Evolutionary conservation across 306 rosid species (phyloP).

Genomic region (Medicago lupulina): DNA sequence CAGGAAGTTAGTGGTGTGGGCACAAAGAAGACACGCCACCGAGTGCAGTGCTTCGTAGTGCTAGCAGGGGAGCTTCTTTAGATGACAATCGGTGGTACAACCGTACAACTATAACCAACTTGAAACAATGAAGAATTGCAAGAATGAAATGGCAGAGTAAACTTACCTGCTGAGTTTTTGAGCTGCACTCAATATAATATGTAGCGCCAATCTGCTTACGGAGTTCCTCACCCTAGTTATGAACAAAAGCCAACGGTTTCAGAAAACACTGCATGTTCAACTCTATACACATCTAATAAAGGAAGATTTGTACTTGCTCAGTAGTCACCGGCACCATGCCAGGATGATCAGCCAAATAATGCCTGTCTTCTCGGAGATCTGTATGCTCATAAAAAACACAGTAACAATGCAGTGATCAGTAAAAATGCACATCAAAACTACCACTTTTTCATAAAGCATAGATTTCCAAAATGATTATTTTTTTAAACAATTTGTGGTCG

Average conservation of each 20-base stretch:
- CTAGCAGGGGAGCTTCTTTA: constrained; percentile 14
- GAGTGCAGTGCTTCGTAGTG: not conserved
- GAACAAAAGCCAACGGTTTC: constrained; percentile 36
- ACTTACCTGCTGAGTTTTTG: constrained; percentile 93
- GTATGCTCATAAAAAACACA: constrained; percentile 38
- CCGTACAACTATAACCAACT: constrained; percentile 7
- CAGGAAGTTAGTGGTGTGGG: not conserved
- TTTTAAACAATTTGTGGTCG: not conserved
- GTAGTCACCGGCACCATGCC: constrained; percentile 86
- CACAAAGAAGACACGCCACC: not conserved
- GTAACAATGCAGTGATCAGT: constrained; percentile 17
- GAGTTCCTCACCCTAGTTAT: constrained; percentile 90
- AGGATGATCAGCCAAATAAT: constrained; percentile 86
- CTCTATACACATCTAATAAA: constrained; percentile 24
- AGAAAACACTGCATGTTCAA: constrained; percentile 28
- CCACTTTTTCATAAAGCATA: constrained; percentile 28
- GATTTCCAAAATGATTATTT: not conserved
- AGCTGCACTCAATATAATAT: constrained; percentile 89
- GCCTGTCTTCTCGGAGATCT: constrained; percentile 95
- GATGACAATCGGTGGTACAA: not conserved
- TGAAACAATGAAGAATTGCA: not conserved
- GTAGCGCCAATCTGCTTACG: constrained; percentile 84
- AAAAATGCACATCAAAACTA: constrained; percentile 25
- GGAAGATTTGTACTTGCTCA: constrained; percentile 66
- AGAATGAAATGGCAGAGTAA: constrained; percentile 35